Evolutionary conservation across 257 asterid genomes (phyloP), one percentile per base, ranked within the genome.

Genomic region (Gentiana straminea): DNA sequence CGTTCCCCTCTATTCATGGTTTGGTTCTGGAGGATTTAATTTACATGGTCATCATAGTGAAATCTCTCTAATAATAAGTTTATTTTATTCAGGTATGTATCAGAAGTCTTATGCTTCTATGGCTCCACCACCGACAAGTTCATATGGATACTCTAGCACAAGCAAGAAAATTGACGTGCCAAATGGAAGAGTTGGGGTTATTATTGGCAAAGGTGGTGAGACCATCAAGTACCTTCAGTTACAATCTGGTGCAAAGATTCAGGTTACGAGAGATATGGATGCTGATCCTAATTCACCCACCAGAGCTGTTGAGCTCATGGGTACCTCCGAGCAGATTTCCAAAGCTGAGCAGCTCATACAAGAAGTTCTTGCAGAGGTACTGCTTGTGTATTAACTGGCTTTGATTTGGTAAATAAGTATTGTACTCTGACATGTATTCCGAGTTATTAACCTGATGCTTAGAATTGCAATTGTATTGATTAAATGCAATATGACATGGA

Each of bases 221-320:
- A 91, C 98, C 43, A 87, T 91, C 60, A 91, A 87, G 70, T 76
- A 78, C 53, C 93, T 87, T 59, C 95, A 91, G 61, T 66, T 64
- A 52, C 88, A 82, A 68, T 84, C 97, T 9, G 97, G 98, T 45
- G 95, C 98, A 24, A 89, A 86, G 73, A 88, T 91, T 76, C 97
- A 91, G 78, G 94, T 87, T 55, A 90, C 97, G 0, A 75, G 89
- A 72, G 95, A 84, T 62, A 79, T 77, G 84, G 94, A 86, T 58
- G 81, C 94, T 0, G 91, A 84, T 52, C 94, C 95, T n/a, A 73
- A 81, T 67, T 77, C 94, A 57, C 53, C 71, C 33, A 75, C 86
- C 8, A 73, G 94, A 63, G 87, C 65, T 7, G 95, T 86, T 44
- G 94, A 84, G n/a, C n/a, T n/a, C n/a, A n/a, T n/a, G n/a, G n/a